Evolutionary conservation across 1,139 yeast genomes (phyloP).

Genomic region (Hanseniaspora uvarum): DNA sequence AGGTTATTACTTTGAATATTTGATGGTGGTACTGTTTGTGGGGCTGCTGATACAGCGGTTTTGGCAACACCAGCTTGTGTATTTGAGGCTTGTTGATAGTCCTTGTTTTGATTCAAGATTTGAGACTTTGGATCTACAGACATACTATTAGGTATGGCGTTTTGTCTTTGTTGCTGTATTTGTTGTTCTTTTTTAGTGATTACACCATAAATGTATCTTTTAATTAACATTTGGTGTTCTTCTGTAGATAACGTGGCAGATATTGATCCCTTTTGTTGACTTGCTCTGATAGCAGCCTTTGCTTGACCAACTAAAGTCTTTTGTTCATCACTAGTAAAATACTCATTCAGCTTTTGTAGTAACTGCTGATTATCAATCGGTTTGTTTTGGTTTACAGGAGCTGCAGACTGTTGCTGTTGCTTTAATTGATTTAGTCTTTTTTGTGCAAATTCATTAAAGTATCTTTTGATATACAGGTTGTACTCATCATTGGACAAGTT

Average conservation of each 20-base stretch:
- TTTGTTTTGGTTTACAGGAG: slow-evolving; percentile 21
- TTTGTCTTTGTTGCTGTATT: slow-evolving; percentile 21
- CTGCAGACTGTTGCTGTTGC: slow-evolving; percentile 21
- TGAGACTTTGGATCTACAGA: slow-evolving; percentile 26
- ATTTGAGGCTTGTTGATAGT: slow-evolving; percentile 18
- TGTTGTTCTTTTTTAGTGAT: slow-evolving; percentile 34
- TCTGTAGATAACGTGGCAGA: slow-evolving; percentile 31
- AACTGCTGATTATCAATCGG: slow-evolving; percentile 22
- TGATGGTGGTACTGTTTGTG: slow-evolving; percentile 4
- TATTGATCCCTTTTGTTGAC: slow-evolving; percentile 32
- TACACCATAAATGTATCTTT: slow-evolving; percentile 34
- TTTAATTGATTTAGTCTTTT: slow-evolving; percentile 29
- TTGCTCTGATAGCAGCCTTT: slow-evolving; percentile 31
- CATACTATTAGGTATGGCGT: slow-evolving; percentile 19
- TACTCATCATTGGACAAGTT: slow-evolving; percentile 31
- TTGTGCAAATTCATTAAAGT: slow-evolving; percentile 36
- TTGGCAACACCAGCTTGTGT: slow-evolving; percentile 6
- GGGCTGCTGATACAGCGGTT: background rate
- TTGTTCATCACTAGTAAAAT: slow-evolving; percentile 31
- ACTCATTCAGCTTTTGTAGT: slow-evolving; percentile 21
- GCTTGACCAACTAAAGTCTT: slow-evolving; percentile 31
- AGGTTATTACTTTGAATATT: slow-evolving; percentile 8
- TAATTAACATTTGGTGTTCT: slow-evolving; percentile 28
- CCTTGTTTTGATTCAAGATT: slow-evolving; percentile 17
- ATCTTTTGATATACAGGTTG: slow-evolving; percentile 28